Evolutionary conservation across 2,329 filamentous ascomycete genomes (phyloP).

Genomic region (Trichoderma polysporum): DNA sequence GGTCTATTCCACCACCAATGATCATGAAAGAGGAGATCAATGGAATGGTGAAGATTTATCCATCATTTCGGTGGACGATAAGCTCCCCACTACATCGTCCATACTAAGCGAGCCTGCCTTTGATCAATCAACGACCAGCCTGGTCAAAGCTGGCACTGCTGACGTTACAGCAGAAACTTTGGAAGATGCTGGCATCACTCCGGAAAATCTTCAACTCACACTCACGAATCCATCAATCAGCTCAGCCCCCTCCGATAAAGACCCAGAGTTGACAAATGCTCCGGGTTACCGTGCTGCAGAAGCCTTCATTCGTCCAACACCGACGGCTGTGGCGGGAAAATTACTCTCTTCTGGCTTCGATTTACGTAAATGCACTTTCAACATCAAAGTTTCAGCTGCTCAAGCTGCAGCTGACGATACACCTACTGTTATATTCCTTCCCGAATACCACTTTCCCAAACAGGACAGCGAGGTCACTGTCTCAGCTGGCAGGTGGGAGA

Average conservation of each 20-base stretch:
- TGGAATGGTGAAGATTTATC: conserved; percentile 99
- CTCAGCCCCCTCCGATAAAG: conserved; percentile 51
- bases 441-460: conserved; percentile 87
- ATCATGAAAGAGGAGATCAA: conserved; percentile 83
- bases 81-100: conserved; percentile 54
- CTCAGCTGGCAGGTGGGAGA: conserved; percentile 86
- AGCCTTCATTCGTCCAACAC: conserved; percentile 84
- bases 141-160: conserved; percentile 28
- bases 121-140: conserved; percentile 48
- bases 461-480: conserved; percentile 70
- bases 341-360: conserved; percentile 77
- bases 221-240: conserved; percentile 68
- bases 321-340: conserved; percentile 71
- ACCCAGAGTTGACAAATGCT: conserved; percentile 59
- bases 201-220: conserved; percentile 71
- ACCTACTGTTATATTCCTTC: conserved; percentile 82
- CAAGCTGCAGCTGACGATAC: conserved; percentile 58
- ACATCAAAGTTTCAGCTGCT: conserved; percentile 64
- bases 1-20: conserved; percentile 82
- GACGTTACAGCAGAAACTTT: conserved; percentile 41
- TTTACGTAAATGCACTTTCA: conserved; percentile 74
- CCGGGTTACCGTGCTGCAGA: conserved; percentile 87
- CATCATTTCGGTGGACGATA: conserved; percentile 83
- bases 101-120: conserved; percentile 43
- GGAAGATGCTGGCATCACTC: conserved; percentile 63